Conservation (phyloP, 2,329 filamentous ascomycete genomes). For the Fusarium keratoplasticum region DNA sequence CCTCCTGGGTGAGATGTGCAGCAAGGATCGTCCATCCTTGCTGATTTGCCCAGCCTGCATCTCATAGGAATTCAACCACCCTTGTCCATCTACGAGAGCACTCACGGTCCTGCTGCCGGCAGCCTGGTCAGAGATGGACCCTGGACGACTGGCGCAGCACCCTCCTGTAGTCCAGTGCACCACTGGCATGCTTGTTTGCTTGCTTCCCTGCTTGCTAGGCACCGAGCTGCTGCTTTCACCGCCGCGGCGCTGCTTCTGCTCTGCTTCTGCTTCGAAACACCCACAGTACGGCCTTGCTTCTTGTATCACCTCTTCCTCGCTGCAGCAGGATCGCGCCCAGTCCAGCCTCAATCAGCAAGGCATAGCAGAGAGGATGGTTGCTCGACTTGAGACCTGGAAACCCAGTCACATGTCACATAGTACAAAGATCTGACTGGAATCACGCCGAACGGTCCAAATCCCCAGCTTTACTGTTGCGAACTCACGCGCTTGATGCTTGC, state of each 20-base stretch:
- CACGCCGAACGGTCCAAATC: constrained; percentile 33
- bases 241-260: constrained; percentile 4
- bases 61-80: constrained; percentile 20
- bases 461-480: constrained; percentile 24
- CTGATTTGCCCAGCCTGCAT: constrained; percentile 29
- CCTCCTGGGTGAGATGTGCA: constrained; percentile 14
- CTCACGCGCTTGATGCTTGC: constrained; percentile 30
- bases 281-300: constrained; percentile 16
- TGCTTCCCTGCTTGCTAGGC: constrained; percentile 9
- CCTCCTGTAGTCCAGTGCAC: constrained; percentile 26
- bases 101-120: constrained; percentile 18
- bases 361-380: constrained; percentile 19
- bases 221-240: constrained; percentile 17
- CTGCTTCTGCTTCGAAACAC: constrained; percentile 12
- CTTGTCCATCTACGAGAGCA: constrained; percentile 8
- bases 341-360: constrained; percentile 23
- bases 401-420: constrained; percentile 61
- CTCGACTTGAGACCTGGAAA: constrained; percentile 49
- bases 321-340: constrained; percentile 28
- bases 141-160: constrained; percentile 28
- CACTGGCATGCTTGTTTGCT: constrained; percentile 25
- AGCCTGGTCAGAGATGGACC: constrained; percentile 26
- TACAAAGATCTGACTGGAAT: constrained; percentile 59
- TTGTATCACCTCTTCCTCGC: constrained; percentile 29
- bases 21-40: constrained; percentile 26